phyloP scores from a whole-genome alignment of 768 basidiomycete species.

The Podaxis sp. region DNA sequence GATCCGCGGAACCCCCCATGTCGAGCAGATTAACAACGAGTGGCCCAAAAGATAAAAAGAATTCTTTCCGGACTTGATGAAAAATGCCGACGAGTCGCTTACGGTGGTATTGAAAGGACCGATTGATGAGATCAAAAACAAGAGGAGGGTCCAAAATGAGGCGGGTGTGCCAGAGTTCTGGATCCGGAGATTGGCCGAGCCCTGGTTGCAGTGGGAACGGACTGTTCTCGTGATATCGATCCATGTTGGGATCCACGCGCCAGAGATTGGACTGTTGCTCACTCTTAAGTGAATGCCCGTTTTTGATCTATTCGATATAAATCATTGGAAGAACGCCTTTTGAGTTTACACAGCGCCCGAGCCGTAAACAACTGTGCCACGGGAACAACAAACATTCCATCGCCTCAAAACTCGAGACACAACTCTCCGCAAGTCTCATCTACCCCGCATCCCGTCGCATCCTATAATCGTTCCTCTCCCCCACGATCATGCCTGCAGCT shows the following conservation, averaged over 20 bases:
- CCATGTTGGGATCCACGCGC: slow-evolving; percentile 25
- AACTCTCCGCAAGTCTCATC: slow-evolving; percentile 23
- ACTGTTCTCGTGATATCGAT: slow-evolving; percentile 40
- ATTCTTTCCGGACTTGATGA: slow-evolving; percentile 31
- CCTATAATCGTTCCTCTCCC: slow-evolving; percentile 29
- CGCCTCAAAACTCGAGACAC: slow-evolving; percentile 34
- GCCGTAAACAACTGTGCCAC: slow-evolving; percentile 37
- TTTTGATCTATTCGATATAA: slow-evolving; percentile 30
- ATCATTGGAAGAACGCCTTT: slow-evolving; percentile 35
- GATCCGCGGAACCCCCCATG: slow-evolving; percentile 25
- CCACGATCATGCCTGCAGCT: slow-evolving; percentile 59
- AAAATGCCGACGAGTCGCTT: slow-evolving; percentile 32
- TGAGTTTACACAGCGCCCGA: slow-evolving; percentile 38
- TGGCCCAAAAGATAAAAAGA: slow-evolving; percentile 7
- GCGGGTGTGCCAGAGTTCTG: slow-evolving; percentile 33
- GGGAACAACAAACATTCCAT: slow-evolving; percentile 41
- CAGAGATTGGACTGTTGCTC: slow-evolving; percentile 13
- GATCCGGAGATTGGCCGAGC: slow-evolving; percentile 46
- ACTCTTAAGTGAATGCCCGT: slow-evolving; percentile 13
- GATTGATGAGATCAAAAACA: slow-evolving; percentile 38
- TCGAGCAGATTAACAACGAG: not conserved
- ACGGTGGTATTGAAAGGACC: slow-evolving; percentile 23
- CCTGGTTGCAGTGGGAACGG: slow-evolving; percentile 29
- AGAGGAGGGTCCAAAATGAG: slow-evolving; percentile 22
- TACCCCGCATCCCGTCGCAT: slow-evolving; percentile 24